A percentile compares a stretch with the other conserved stretches of the same genome.
Conservation (phyloP, 2,329 filamentous ascomycete species). For the Epichloe sylvatica region DNA sequence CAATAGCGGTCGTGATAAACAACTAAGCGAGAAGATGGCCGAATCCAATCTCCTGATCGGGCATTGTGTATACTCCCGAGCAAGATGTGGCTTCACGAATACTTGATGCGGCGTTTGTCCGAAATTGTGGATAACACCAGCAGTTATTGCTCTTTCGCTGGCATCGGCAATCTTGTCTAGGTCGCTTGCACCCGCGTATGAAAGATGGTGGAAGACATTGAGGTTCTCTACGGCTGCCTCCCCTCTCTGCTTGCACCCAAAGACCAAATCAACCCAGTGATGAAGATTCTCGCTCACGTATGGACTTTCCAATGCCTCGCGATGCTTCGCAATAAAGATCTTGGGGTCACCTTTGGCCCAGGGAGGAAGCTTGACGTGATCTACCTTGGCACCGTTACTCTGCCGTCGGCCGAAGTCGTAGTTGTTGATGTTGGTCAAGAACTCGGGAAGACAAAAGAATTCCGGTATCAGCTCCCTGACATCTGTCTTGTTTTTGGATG, state of each 20-base stretch:
- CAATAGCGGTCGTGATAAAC: constrained; percentile 65
- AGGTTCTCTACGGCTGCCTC: constrained; percentile 82
- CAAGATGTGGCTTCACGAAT: constrained; percentile 67
- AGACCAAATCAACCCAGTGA: constrained; percentile 91
- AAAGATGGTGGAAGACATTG: constrained; percentile 93
- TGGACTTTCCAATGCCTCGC: constrained; percentile 88
- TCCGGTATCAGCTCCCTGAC: constrained; percentile 91
- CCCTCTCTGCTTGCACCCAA: constrained; percentile 90
- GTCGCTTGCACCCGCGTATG: constrained; percentile 86
- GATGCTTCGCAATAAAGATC: constrained; percentile 88
- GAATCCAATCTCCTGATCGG: constrained; percentile 62
- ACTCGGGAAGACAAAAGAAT: constrained; percentile 94
- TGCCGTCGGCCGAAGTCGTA: constrained; percentile 89
- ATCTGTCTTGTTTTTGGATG: constrained; percentile 79
- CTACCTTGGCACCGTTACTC: constrained; percentile 63
- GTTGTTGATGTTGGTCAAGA: constrained; percentile 81
- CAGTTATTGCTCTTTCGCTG: constrained; percentile 73
- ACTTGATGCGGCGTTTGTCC: constrained; percentile 95
- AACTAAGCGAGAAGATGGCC: constrained; percentile 59
- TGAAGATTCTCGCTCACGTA: constrained; percentile 84
- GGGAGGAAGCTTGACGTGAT: constrained; percentile 76
- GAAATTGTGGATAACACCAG: constrained; percentile 96
- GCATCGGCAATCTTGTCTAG: constrained; percentile 82
- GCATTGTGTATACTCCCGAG: constrained; percentile 54
- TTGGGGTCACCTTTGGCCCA: constrained; percentile 96